Base-by-base conservation (phyloP, 2,329 filamentous ascomycete species). In the Aspergillus novofumigatus region DNA sequence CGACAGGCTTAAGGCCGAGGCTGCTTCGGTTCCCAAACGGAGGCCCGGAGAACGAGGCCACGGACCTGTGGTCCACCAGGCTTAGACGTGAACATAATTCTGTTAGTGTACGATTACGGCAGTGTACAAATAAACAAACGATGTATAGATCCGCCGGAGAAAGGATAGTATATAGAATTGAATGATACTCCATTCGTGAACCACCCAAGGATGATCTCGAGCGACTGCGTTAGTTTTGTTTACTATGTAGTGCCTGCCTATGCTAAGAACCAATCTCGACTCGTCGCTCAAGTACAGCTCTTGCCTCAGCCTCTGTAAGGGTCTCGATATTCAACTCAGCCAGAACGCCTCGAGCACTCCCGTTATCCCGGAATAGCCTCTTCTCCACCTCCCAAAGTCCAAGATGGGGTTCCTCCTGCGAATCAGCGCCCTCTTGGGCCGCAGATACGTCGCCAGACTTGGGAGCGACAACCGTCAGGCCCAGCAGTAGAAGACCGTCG, bases 321-420 rank as follows among this genome's bases (percentile, higher is more conserved):
- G 67, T 68, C 35, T 76, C 72, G 44, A 81, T 68, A 6, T 73
- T 73, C 56, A 81, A 63, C 47, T 77, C 75, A 7, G 72, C 68
- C 49, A 81, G 69, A 21, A 78, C 75, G 53, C 72, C 69, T 32
- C 79, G 70, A 8, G 78, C 79, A 53, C 73, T 76, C 58, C 79
- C 77, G 57, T 81, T 81, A 52, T 74, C 77, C 52, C 70, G 74
- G 60, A 81, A 81, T 0, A 81, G 61, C 53, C 74, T 72, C 62
- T 73, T 77, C 57, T 81, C 79, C 11, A 77, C 79, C 49, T 79
- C 75, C 76, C 75, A 78, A 17, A 81, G 62, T 6, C 69, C 69
- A 49, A 69, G 59, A 14, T 42, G 52, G 11, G 48, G 14, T 1
- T 53, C 59, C 2, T 52, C 41, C 23, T 61, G 59, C 9, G 49